phyloP scores from a whole-genome alignment of 306 rosid genomes.

The Quercus cerris region DNA sequence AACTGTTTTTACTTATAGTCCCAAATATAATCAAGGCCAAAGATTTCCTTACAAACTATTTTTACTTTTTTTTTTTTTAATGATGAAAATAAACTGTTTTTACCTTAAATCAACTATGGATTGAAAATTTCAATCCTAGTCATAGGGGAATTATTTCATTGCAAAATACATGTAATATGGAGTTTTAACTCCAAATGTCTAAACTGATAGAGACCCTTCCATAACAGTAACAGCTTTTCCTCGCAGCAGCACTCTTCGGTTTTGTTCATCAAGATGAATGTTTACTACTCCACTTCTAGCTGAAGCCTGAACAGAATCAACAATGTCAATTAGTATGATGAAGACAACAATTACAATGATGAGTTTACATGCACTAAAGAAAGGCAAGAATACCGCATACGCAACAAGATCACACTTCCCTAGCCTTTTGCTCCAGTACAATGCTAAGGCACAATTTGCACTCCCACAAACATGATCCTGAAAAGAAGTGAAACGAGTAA shows the following conservation, averaged over 20 bases:
- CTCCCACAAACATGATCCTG: constrained; percentile 74
- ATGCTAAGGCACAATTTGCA: constrained; percentile 68
- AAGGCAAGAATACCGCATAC: constrained; percentile 22
- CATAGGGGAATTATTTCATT: constrained; percentile 1
- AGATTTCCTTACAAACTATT: too few relatives aligned
- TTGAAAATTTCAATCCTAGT: not conserved
- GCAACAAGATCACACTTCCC: too few relatives aligned
- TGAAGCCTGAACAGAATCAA: constrained; percentile 60
- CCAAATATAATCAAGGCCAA: too few relatives aligned
- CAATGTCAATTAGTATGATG: not conserved
- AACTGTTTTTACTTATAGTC: too few relatives aligned
- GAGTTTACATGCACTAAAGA: not conserved
- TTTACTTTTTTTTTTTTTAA: too few relatives aligned
- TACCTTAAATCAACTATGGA: too few relatives aligned
- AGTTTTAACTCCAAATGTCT: not conserved
- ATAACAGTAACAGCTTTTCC: constrained; percentile 40
- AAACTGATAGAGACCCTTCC: constrained; percentile 62
- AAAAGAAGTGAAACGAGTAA: not conserved
- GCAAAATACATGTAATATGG: not conserved
- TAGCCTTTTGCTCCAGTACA: too few relatives aligned
- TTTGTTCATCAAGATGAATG: constrained; percentile 46
- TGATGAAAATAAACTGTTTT: too few relatives aligned
- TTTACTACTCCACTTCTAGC: constrained; percentile 59
- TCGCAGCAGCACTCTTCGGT: too few relatives aligned
- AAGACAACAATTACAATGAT: constrained; percentile 1